Percentiles rank a stretch among this genome's conserved stretches.
Conservation (phyloP, 345 rosid species). For the Gossypium sturtianum region DNA sequence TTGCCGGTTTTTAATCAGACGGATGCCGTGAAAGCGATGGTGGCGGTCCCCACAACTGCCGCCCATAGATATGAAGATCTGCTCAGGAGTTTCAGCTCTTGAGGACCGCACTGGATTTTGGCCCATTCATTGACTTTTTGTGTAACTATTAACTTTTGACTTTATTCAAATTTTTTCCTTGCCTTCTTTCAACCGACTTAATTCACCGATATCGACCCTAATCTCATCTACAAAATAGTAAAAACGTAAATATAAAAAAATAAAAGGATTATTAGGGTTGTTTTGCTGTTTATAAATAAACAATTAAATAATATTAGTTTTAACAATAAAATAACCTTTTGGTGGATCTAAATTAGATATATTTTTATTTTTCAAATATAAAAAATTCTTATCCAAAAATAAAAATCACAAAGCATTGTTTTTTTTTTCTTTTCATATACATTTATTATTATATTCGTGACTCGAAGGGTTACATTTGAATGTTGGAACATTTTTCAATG, state of each 20-base stretch:
- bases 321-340: too few relatives aligned
- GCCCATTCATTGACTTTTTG: slow-evolving; percentile 10
- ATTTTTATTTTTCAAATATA: too few relatives aligned
- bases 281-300: too few relatives aligned
- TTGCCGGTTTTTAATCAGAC: slow-evolving; percentile 48
- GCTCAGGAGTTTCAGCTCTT: slow-evolving; percentile 24
- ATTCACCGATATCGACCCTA: not conserved
- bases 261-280: too few relatives aligned
- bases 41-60: slow-evolving; percentile 63
- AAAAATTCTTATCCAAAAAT: too few relatives aligned
- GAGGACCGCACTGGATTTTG: slow-evolving; percentile 11
- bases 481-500: not conserved
- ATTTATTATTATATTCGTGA: not conserved
- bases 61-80: slow-evolving; percentile 50
- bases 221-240: too few relatives aligned
- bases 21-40: slow-evolving; percentile 66
- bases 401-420: too few relatives aligned
- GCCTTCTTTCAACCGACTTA: not conserved
- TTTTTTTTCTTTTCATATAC: too few relatives aligned
- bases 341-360: too few relatives aligned
- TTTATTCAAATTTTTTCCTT: not conserved
- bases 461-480: not conserved
- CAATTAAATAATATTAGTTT: too few relatives aligned
- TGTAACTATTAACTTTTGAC: not conserved
- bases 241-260: not conserved